Conservation (phyloP, 805 yeast genomes). For the Monosporozyma servazzii region DNA sequence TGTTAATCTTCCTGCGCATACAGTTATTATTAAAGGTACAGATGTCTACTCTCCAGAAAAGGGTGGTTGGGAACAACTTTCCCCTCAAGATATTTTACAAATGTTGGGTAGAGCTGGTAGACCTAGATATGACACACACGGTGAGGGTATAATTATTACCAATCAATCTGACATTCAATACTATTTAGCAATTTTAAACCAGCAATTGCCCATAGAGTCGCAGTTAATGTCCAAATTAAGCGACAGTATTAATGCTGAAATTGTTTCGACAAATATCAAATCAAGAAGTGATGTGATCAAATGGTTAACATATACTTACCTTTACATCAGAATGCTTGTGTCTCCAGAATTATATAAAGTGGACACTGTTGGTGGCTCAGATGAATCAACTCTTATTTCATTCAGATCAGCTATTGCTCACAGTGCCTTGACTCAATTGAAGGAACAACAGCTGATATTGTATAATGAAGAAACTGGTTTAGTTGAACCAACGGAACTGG, state of each 20-base stretch:
- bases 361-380: conserved; percentile 35
- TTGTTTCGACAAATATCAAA: conserved; percentile 61
- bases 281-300: conserved; percentile 55
- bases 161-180: conserved; percentile 78
- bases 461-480: conserved; percentile 45
- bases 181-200: conserved; percentile 82
- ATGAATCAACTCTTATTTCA: conserved; percentile 39
- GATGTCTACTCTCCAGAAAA: conserved; percentile 86
- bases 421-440: conserved; percentile 59
- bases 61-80: conserved; percentile 83
- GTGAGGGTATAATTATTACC: conserved; percentile 91
- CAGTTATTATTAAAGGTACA: conserved; percentile 88
- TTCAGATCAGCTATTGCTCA: conserved; percentile 63
- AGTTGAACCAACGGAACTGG: conserved; percentile 58
- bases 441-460: conserved; percentile 45
- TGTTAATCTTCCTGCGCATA: conserved; percentile 90
- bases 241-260: conserved; percentile 79
- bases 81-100: conserved; percentile 90
- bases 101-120: conserved; percentile 99
- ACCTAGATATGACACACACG: conserved; percentile 85
- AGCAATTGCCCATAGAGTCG: conserved; percentile 87
- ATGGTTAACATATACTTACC: conserved; percentile 76
- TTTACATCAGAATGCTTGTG: conserved; percentile 66
- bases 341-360: conserved; percentile 66
- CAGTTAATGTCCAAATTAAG: conserved; percentile 63